Evolutionary conservation across 2,329 filamentous ascomycete species (phyloP).

Genomic region (Curvularia verruculosa): DNA sequence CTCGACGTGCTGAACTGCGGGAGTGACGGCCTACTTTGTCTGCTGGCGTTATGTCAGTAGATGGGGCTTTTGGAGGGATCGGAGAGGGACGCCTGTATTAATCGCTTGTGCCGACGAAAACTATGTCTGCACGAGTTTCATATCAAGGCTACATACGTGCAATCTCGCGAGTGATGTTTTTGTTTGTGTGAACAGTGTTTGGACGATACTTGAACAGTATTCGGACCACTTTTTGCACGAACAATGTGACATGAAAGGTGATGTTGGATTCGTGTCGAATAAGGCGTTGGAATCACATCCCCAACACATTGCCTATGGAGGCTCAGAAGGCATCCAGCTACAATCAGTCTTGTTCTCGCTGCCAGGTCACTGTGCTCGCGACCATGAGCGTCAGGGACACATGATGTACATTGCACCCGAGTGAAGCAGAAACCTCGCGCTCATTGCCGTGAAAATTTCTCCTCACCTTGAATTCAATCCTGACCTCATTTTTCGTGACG

Average conservation of each 20-base stretch:
- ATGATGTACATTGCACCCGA: not conserved
- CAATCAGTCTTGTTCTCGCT: not conserved
- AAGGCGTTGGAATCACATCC: not conserved
- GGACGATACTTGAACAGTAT: too few species aligned
- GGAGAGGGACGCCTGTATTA: conserved; percentile 60
- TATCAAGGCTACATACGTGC: conserved; percentile 61
- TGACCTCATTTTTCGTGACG: not conserved
- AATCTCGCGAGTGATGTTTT: conserved; percentile 5
- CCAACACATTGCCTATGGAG: not conserved
- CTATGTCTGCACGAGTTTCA: conserved; percentile 58
- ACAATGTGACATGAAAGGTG: not conserved
- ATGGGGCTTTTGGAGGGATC: conserved; percentile 47
- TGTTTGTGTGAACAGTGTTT: not conserved
- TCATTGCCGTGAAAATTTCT: conserved; percentile 23
- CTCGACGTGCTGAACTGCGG: conserved; percentile 41
- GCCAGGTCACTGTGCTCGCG: not conserved
- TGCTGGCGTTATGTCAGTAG: conserved; percentile 51
- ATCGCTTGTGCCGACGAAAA: conserved; percentile 55
- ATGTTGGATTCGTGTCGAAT: not conserved
- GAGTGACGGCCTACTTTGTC: conserved; percentile 44
- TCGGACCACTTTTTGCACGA: not conserved
- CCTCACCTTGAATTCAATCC: conserved; percentile 4
- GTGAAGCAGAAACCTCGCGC: conserved; percentile 4
- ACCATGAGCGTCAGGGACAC: not conserved
- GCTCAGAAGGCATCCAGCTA: not conserved